Base-by-base conservation (phyloP, 345 rosid genomes). In the Cardamine occulta region DNA sequence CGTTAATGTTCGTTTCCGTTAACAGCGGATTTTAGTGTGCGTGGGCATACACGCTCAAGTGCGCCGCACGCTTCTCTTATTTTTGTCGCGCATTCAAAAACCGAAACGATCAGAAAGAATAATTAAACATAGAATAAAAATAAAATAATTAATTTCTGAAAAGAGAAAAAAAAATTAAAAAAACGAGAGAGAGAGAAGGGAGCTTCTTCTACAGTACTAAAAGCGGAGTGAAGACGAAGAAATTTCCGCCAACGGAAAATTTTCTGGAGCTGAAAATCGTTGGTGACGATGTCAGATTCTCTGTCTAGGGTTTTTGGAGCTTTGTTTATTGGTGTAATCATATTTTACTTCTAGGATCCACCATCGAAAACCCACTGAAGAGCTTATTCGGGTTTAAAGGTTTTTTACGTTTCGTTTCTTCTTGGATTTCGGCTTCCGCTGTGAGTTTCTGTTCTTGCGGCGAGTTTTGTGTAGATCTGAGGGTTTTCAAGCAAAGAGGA, bases 201-300 rank as follows among this genome's bases (percentile, higher is more conserved):
- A 62, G 75, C 75, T 69, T 69, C 63, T 69, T 77, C 74, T 57
- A 55, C 70, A 55, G 81, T 63, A 77, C 83, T 72, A 74, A 63
- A 69, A 72, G 52, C 83, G 21, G 85, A 82, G 84, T 82, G 82
- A 81, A 84, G 63, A 80, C 79, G 80, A 81, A 83, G 83, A 79
- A 54, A 73, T 82, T 86, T 70, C 89, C 73, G 82, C 83, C 85
- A 70, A 75, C 81, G 82, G 83, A 81, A 80, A 34, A n/a, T 2
- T n/a, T 19, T 5, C 44, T 37, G 39, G 31, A 71, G 74, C 67
- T 66, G 32, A 37, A 49, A 68, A 42, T 65, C 82, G 80, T 73
- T 64, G 85, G 74, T 78, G 53, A 68, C 67, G 61, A 88, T 85
- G 95, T 84, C 80, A 75, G 77, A 73, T 74, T 65, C 79, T 74